phyloP scores from a whole-genome alignment of 2,329 filamentous ascomycete genomes.

The Ilyonectria destructans region DNA sequence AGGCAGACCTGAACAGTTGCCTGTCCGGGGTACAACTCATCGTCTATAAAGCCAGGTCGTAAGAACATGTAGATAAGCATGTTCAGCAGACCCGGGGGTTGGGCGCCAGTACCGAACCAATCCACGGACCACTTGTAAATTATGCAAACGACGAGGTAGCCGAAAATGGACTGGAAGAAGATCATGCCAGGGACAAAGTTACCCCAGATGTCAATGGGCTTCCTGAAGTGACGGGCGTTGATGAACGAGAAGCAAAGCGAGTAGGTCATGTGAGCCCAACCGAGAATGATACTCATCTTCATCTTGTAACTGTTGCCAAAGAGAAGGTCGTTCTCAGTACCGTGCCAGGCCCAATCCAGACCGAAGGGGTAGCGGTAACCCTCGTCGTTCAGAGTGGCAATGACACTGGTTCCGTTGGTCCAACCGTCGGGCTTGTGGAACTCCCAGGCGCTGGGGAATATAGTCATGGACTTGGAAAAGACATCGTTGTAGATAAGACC shows the following conservation, averaged over 20 bases:
- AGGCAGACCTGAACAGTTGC: conserved; percentile 82
- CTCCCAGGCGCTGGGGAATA: conserved; percentile 93
- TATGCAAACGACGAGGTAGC: conserved; percentile 94
- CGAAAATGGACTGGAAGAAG: conserved; percentile 99
- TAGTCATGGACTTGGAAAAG: conserved; percentile 92
- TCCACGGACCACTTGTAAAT: conserved; percentile 97
- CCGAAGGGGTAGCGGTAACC: conserved; percentile 95
- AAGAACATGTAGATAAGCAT: conserved; percentile 99
- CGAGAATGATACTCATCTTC: conserved; percentile 98
- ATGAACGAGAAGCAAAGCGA: conserved; percentile 93
- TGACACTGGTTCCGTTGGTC: conserved; percentile 75
- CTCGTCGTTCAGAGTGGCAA: conserved; percentile 75
- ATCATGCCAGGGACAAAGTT: conserved; percentile 99
- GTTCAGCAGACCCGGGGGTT: conserved; percentile 92
- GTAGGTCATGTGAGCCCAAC: conserved; percentile 99
- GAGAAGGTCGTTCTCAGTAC: conserved; percentile 92
- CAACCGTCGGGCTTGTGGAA: conserved; percentile 80
- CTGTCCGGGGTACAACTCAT: conserved; percentile 86
- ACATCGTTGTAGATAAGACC: conserved; percentile 98
- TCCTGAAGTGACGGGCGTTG: conserved; percentile 96
- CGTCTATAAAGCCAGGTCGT: conserved; percentile 82
- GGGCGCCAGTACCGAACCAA: conserved; percentile 76
- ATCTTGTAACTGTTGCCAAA: conserved; percentile 99
- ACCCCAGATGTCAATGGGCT: conserved; percentile 94
- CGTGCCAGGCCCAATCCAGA: conserved; percentile 97